phyloP scores from a whole-genome alignment of 139 green algal genomes.

The Mesotaenium endlicherianum region DNA sequence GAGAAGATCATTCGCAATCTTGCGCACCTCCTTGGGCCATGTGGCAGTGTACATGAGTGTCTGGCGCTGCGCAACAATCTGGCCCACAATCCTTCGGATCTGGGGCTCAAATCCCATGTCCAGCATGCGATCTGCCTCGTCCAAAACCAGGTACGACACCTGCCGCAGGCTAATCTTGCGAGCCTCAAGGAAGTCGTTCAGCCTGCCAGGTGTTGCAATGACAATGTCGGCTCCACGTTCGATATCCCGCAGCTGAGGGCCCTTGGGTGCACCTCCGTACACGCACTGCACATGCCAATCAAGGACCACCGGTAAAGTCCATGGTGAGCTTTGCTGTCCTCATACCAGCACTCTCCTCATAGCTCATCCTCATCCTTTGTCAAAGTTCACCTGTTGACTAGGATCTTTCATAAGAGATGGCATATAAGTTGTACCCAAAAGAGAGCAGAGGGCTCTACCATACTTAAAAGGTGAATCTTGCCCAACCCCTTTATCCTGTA shows the following conservation, averaged over 20 bases:
- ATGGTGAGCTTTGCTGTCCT: too few species aligned
- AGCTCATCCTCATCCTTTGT: too few species aligned
- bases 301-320: too few species aligned
- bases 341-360: too few species aligned
- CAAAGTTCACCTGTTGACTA: too few species aligned
- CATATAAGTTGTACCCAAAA: too few species aligned
- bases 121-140: constrained; percentile 94
- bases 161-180: constrained; percentile 71
- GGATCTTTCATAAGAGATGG: too few species aligned
- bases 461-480: too few species aligned
- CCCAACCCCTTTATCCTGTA: too few species aligned
- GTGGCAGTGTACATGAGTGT: constrained; percentile 63
- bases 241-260: constrained; percentile 79
- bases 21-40: constrained; percentile 58
- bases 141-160: constrained; percentile 82
- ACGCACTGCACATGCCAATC: constrained; percentile 85
- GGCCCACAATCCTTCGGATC: constrained; percentile 77
- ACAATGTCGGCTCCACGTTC: constrained; percentile 74
- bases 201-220: constrained; percentile 86
- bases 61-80: constrained; percentile 31
- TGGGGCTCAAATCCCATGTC: constrained; percentile 96
- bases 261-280: constrained; percentile 87
- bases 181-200: constrained; percentile 88
- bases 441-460: too few species aligned
- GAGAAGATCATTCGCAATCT: constrained; percentile 51